Percentiles rank a stretch among this genome's conserved stretches.
phyloP scores from a whole-genome alignment of 495 filamentous ascomycete genomes.

The Lepraria neglecta region DNA sequence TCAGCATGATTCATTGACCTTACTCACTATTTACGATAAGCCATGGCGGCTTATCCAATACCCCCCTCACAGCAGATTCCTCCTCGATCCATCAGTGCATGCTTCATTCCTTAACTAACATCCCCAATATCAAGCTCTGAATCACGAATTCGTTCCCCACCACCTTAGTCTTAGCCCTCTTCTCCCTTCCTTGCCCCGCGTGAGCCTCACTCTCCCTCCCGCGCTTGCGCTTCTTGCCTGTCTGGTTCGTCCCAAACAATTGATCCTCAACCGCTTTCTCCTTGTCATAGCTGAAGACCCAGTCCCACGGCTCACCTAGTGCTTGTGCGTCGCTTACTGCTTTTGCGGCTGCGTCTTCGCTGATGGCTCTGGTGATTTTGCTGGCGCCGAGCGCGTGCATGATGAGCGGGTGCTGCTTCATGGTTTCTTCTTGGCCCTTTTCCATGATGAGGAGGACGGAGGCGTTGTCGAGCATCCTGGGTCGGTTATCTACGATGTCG shows the following conservation, averaged over 20 bases:
- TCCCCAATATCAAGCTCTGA: conserved; percentile 87
- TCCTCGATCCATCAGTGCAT: no score
- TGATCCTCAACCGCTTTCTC: conserved; percentile 44
- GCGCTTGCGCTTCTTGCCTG: conserved; percentile 47
- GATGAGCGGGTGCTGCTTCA: conserved; percentile 63
- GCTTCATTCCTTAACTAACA: conserved; percentile 56
- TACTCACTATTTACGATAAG: no score
- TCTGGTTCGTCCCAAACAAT: conserved; percentile 35
- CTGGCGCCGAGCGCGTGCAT: conserved; percentile 70
- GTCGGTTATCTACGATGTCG: conserved; percentile 50
- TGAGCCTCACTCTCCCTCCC: conserved; percentile 33
- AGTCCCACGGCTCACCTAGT: conserved; percentile 55
- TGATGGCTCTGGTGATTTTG: conserved; percentile 55
- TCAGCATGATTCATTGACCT: no score
- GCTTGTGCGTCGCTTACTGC: conserved; percentile 47
- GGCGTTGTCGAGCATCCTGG: conserved; percentile 57
- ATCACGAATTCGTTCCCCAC: conserved; percentile 84
- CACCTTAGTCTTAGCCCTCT: conserved; percentile 49
- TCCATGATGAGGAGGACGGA: conserved; percentile 71
- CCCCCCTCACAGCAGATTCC: no score
- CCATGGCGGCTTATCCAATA: no score
- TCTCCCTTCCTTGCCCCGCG: conserved; percentile 26
- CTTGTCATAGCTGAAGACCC: conserved; percentile 69
- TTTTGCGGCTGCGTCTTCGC: conserved; percentile 55
- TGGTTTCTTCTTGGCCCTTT: conserved; percentile 52